phyloP scores from a whole-genome alignment of 192 early-diverging fungal species.

The Jimgerdemannia flammicorona region DNA sequence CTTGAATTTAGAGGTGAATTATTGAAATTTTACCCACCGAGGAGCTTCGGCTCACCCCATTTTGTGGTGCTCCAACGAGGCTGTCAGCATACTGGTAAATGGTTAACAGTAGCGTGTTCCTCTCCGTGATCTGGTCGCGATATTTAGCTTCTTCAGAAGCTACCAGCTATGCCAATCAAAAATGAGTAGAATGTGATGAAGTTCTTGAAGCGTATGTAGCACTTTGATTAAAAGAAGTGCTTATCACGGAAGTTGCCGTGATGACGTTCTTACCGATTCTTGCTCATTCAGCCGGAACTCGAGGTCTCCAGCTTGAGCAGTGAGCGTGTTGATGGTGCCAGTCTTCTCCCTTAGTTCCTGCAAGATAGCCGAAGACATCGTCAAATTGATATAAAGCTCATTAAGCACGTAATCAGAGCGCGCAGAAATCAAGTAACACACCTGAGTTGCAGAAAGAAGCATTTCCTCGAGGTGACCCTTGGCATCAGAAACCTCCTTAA shows the following conservation, averaged over 20 bases:
- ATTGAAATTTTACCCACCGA: neutral
- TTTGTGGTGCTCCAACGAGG: slow-evolving; percentile 27
- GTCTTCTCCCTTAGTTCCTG: neutral
- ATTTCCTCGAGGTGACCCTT: neutral
- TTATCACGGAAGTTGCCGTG: neutral
- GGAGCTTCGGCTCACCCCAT: neutral
- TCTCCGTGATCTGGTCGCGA: slow-evolving; percentile 29
- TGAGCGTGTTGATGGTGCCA: slow-evolving; percentile 14
- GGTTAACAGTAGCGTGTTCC: slow-evolving; percentile 34
- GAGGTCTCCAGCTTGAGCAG: slow-evolving; percentile 9
- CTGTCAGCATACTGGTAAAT: slow-evolving; percentile 33
- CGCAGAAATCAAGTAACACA: neutral
- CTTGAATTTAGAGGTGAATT: neutral
- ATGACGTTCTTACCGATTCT: slow-evolving; percentile 1
- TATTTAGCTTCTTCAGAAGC: slow-evolving; percentile 11
- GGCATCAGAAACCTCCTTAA: neutral
- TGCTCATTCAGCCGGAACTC: slow-evolving; percentile 4
- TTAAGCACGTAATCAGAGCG: no score
- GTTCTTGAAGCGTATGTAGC: no score
- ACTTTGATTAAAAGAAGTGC: neutral
- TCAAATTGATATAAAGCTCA: no score
- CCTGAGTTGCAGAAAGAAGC: neutral
- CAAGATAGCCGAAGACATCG: neutral
- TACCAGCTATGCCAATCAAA: slow-evolving; percentile 2
- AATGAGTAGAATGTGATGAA: neutral